A percentile compares a stretch with the other conserved stretches of the same genome.
Evolutionary conservation across 495 filamentous ascomycete species (phyloP).

Genomic region (Aspergillus taichungensis): DNA sequence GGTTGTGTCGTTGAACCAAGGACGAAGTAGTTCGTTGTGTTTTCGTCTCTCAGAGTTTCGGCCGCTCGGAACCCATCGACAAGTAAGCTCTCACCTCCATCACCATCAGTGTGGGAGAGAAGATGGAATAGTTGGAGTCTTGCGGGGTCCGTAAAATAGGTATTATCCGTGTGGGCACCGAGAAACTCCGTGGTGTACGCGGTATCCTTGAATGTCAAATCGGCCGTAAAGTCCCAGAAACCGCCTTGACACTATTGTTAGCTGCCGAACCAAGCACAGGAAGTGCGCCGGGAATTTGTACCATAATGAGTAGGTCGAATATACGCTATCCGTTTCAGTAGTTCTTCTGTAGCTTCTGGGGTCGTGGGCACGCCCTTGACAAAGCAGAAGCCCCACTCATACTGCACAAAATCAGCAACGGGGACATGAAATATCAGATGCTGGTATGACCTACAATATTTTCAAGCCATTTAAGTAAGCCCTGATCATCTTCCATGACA

Average conservation of each 20-base stretch:
- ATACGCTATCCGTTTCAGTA: conserved; percentile 73
- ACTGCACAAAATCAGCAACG: conserved; percentile 24
- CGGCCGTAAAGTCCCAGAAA: conserved; percentile 90
- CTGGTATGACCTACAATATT: conserved; percentile 45
- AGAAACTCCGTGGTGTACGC: conserved; percentile 82
- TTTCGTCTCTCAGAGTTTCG: conserved; percentile 36
- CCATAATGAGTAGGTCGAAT: conserved; percentile 87
- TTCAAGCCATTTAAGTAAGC: conserved; percentile 46
- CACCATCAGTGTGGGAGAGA: conserved; percentile 59
- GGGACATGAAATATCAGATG: conserved; percentile 9
- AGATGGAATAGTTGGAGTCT: conserved; percentile 88
- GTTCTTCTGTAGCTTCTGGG: conserved; percentile 56
- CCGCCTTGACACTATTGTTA: conserved; percentile 43
- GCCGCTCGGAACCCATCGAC: conserved; percentile 80
- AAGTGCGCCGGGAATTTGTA: conserved; percentile 11
- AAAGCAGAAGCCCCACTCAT: conserved; percentile 59
- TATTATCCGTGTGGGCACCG: conserved; percentile 79
- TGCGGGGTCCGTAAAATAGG: conserved; percentile 85
- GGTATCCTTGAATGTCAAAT: conserved; percentile 79
- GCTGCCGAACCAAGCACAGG: not conserved
- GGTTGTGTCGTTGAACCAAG: conserved; percentile 48
- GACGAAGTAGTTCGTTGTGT: conserved; percentile 39
- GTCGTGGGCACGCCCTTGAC: conserved; percentile 56
- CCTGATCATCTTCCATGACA: conserved; percentile 49
- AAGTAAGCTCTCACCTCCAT: conserved; percentile 64